Base-by-base conservation (phyloP, 495 filamentous ascomycete genomes). In the Podospora comata region DNA sequence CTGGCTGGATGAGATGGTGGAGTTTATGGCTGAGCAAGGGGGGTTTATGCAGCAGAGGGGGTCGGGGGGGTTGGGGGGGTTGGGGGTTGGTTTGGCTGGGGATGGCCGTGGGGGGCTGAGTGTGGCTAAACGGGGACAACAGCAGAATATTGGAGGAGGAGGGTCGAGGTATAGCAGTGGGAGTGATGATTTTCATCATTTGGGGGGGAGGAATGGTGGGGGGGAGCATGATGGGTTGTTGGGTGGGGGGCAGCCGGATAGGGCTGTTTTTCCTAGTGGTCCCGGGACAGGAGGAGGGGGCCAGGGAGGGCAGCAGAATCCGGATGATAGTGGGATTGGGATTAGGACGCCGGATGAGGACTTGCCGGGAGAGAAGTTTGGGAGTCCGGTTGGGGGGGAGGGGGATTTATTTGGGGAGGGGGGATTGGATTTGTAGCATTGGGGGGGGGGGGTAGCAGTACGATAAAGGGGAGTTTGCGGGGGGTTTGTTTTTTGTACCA, bases 1-100 rank as follows among this genome's bases (percentile, higher is more conserved):
- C 64, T 99, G 93, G 83, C 86, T 99, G 64, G 94, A 97, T 75
- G 95, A 97, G 79, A 96, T 96, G 93, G 87, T 93, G 72, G 80
- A 89, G 53, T 98, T 95, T 87, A 84, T 96, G 71, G 94, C 92
- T 0, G 93, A 97, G 73, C 90, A 93, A 66, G 95, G 95, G 20
- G 95, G 95, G 0, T 97, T 97, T 75, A 87, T 97, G 83, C 86
- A 87, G 65, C 76, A 79, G 20, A 79, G 73, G 64, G 74, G 64
- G 28, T 69, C 70, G 6, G 27, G 71, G 60, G 20, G 20, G 30
- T 32, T 5, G 30, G 30, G 30, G 30, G 30, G 30, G 30, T 32
- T 32, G 20, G 20, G 20, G 20, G 20, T 23, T 23, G 20, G 20
- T 23, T 23, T 23, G 30, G 7, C 5, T 32, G 30, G 30, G 30